These are phyloP conservation scores for Gastrolobium villosum DNA, from an alignment of 306 rosid genomes.

Conservation along the genomic window DNA sequence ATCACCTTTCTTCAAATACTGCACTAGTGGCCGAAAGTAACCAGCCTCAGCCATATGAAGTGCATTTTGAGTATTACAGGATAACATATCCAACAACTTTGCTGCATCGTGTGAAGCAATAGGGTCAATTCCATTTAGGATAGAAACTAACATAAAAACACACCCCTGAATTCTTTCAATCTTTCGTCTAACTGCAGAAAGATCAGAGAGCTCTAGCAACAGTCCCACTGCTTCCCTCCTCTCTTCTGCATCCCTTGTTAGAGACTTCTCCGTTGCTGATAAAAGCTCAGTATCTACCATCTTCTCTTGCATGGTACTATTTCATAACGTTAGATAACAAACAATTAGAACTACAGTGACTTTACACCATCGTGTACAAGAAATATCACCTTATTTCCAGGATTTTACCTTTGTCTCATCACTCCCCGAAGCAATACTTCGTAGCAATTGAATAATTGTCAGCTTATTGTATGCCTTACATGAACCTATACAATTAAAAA, in stretches of 20 bases:
- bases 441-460: slow-evolving; percentile 57
- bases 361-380: not conserved
- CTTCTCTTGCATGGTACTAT: slow-evolving; percentile 73
- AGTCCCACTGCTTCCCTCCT: slow-evolving; percentile 81
- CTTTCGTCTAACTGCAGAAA: slow-evolving; percentile 64
- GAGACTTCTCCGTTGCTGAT: slow-evolving; percentile 71
- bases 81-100: slow-evolving; percentile 68
- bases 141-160: slow-evolving; percentile 77
- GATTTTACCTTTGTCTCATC: slow-evolving; percentile 66
- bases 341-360: slow-evolving; percentile 17
- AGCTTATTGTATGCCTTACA: slow-evolving; percentile 57
- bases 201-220: slow-evolving; percentile 65
- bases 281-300: slow-evolving; percentile 66
- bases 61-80: slow-evolving; percentile 76
- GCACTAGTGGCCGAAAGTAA: slow-evolving; percentile 79
- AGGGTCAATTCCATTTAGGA: slow-evolving; percentile 71
- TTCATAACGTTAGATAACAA: slow-evolving; percentile 42
- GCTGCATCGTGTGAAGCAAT: slow-evolving; percentile 71
- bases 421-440: slow-evolving; percentile 58
- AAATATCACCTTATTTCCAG: slow-evolving; percentile 17
- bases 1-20: slow-evolving; percentile 71
- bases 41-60: slow-evolving; percentile 95
- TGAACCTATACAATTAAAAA: slow-evolving; percentile 65
- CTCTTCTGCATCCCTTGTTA: slow-evolving; percentile 73
- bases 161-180: slow-evolving; percentile 86